Evolutionary conservation across 2,329 filamentous ascomycete species (phyloP).

Genomic region (Cercospora sp.): DNA sequence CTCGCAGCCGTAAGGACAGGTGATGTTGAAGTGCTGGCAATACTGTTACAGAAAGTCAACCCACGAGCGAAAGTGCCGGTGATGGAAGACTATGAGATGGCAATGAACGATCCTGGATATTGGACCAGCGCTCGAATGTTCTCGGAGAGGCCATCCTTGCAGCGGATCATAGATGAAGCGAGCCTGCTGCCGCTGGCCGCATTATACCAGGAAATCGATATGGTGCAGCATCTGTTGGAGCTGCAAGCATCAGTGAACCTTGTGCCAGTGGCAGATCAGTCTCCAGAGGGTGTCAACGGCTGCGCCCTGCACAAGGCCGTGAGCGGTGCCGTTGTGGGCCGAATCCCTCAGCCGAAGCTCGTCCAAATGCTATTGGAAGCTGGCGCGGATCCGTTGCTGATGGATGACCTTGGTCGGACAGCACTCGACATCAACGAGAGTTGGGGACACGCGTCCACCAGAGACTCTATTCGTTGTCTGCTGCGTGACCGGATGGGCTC

Average conservation of each 20-base stretch:
- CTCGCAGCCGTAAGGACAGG: slow-evolving; percentile 13
- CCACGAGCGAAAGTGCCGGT: slow-evolving; percentile 17
- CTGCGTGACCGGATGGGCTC: neutral
- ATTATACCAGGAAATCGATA: slow-evolving; percentile 12
- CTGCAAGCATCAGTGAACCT: slow-evolving; percentile 14
- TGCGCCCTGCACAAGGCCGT: slow-evolving; percentile 19
- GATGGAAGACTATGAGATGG: slow-evolving; percentile 13
- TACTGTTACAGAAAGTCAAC: slow-evolving; percentile 16
- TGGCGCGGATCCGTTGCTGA: slow-evolving; percentile 14
- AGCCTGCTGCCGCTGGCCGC: slow-evolving; percentile 19
- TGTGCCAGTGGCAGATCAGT: slow-evolving; percentile 10
- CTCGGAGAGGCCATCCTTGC: slow-evolving; percentile 15
- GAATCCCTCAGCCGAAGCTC: slow-evolving; percentile 10
- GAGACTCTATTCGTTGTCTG: slow-evolving; percentile 12
- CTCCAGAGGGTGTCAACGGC: slow-evolving; percentile 14
- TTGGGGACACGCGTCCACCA: slow-evolving; percentile 11
- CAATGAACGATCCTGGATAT: slow-evolving; percentile 14
- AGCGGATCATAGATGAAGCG: slow-evolving; percentile 19
- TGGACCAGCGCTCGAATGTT: slow-evolving; percentile 18
- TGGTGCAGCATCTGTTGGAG: slow-evolving; percentile 13
- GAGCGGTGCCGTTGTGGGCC: slow-evolving; percentile 10
- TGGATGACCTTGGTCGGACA: slow-evolving; percentile 19
- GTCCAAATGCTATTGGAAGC: slow-evolving; percentile 17
- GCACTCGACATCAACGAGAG: slow-evolving; percentile 17
- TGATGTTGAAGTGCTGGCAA: slow-evolving; percentile 13